Conservation (phyloP, 371 early-diverging fungal species). For the Nematocida ironsii region DNA sequence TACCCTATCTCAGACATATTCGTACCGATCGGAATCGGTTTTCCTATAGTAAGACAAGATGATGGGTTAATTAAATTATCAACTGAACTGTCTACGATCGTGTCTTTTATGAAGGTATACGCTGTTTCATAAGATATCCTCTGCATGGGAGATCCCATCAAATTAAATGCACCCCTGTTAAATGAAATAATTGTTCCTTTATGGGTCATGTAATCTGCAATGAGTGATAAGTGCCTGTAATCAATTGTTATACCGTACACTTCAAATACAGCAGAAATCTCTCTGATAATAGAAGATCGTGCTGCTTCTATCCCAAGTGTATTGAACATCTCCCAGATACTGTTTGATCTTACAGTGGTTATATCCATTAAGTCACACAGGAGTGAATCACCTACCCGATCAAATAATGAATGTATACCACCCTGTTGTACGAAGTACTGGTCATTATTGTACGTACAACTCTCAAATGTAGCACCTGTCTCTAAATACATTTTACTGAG, state of each 20-base stretch:
- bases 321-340: conserved; percentile 81
- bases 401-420: conserved; percentile 45
- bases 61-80: conserved; percentile 42
- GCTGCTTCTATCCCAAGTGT: conserved; percentile 99
- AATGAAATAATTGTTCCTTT: conserved; percentile 73
- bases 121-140: conserved; percentile 53
- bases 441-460: conserved; percentile 21
- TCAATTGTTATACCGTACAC: conserved; percentile 94
- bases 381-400: conserved; percentile 85
- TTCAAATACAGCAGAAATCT: conserved; percentile 88
- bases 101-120: conserved; percentile 32
- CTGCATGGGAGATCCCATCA: conserved; percentile 30
- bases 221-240: conserved; percentile 85
- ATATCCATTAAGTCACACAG: conserved; percentile 73
- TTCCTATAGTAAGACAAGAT: conserved; percentile 48
- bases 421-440: conserved; percentile 71
- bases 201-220: conserved; percentile 91
- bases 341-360: conserved; percentile 77
- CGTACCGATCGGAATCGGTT: conserved; percentile 19
- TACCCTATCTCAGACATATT: conserved; percentile 18
- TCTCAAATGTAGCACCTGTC: conserved; percentile 5
- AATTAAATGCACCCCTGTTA: conserved; percentile 28
- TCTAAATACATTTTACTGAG: conserved; percentile 12
- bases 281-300: conserved; percentile 83
- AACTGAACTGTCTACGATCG: conserved; percentile 2